Conservation (phyloP, 768 basidiomycete species). For the Epithele typhae region DNA sequence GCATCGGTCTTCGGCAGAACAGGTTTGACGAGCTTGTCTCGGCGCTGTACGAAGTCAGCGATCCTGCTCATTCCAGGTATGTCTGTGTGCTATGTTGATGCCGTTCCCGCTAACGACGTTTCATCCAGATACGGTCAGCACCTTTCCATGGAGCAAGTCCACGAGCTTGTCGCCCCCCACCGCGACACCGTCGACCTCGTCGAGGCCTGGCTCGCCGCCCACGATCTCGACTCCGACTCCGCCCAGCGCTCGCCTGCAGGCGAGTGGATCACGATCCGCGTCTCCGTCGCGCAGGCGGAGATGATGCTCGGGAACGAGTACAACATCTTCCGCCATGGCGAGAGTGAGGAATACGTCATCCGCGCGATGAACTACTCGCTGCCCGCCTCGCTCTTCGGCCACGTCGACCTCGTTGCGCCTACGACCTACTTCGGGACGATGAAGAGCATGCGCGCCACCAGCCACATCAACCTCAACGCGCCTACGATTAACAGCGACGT, state of each 20-base stretch:
- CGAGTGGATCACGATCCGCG: constrained; percentile 51
- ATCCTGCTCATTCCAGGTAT: constrained; percentile 47
- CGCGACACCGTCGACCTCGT: constrained; percentile 45
- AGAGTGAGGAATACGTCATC: constrained; percentile 45
- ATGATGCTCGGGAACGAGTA: constrained; percentile 57
- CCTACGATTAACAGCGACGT: constrained; percentile 22
- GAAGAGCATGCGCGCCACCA: constrained; percentile 47
- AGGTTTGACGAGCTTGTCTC: constrained; percentile 47
- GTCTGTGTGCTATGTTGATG: neutral
- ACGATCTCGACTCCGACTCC: constrained; percentile 38
- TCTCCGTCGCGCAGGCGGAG: constrained; percentile 55
- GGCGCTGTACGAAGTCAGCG: constrained; percentile 49
- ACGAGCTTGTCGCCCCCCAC: constrained; percentile 50
- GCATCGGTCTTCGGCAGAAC: constrained; percentile 52
- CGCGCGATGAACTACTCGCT: constrained; percentile 60
- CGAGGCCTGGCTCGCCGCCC: constrained; percentile 49
- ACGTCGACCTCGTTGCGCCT: constrained; percentile 58
- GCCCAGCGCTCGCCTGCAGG: constrained; percentile 41
- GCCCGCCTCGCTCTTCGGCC: constrained; percentile 45
- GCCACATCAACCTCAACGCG: constrained; percentile 50
- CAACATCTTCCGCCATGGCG: constrained; percentile 47
- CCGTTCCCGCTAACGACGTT: too few species aligned
- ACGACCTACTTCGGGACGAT: constrained; percentile 58
- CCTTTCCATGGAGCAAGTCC: constrained; percentile 53
- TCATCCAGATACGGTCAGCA: constrained; percentile 51